A percentile compares a stretch with the other conserved stretches of the same genome.
Conservation (phyloP, 2,329 filamentous ascomycete species). For the Venturia pyrina region DNA sequence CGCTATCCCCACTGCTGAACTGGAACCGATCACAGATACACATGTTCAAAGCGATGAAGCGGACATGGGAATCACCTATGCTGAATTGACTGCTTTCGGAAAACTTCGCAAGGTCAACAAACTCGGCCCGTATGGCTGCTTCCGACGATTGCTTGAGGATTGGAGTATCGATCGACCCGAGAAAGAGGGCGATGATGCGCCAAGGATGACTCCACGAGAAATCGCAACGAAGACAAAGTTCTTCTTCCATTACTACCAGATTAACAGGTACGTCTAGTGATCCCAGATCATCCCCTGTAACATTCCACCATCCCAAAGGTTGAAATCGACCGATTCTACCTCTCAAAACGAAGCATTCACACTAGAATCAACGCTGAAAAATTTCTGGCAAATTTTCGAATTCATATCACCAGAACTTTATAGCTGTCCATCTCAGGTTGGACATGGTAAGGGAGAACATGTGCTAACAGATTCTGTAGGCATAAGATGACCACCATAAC, state of each 20-base stretch:
- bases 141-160: conserved; percentile 40
- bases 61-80: conserved; percentile 41
- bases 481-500: conserved; percentile 38
- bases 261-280: conserved; percentile 35
- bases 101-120: conserved; percentile 45
- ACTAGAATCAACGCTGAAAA: background rate
- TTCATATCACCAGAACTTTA: background rate
- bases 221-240: background rate
- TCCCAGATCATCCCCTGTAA: background rate
- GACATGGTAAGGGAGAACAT: too few species aligned
- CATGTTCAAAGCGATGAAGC: conserved; percentile 52
- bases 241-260: conserved; percentile 44
- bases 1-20: conserved; percentile 52
- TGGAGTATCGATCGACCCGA: conserved; percentile 25
- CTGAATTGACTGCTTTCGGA: conserved; percentile 43
- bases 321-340: too few species aligned
- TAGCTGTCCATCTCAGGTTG: background rate
- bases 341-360: too few species aligned
- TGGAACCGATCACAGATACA: conserved; percentile 53
- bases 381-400: background rate
- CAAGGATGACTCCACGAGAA: conserved; percentile 34
- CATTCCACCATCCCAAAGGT: too few species aligned
- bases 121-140: conserved; percentile 45
- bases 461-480: conserved; percentile 18
- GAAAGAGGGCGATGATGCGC: conserved; percentile 24